Evolutionary conservation across 2,329 filamentous ascomycete species (phyloP).

Genomic region (Pseudogymnoascus sp.): DNA sequence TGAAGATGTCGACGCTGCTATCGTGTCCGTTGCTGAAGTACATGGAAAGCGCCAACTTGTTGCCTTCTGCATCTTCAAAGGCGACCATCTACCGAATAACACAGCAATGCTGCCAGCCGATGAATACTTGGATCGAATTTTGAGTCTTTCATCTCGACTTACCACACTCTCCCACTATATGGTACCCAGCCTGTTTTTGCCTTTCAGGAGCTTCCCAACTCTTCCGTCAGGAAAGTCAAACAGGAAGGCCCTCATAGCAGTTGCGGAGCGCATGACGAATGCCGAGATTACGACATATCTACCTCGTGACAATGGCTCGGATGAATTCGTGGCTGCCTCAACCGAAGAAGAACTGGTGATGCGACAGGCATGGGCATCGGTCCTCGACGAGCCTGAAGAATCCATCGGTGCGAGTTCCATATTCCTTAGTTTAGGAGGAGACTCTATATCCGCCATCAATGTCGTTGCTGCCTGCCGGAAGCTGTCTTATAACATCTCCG

Average conservation of each 20-base stretch:
- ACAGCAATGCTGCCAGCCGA: slow-evolving; percentile 2
- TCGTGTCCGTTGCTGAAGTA: not conserved
- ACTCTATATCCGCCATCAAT: slow-evolving; percentile 38
- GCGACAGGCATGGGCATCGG: slow-evolving; percentile 33
- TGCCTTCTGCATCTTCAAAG: slow-evolving; percentile 6
- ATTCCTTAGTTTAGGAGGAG: slow-evolving; percentile 37
- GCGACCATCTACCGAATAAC: not conserved
- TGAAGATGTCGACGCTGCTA: not conserved
- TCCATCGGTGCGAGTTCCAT: slow-evolving; percentile 26
- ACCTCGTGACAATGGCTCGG: not conserved
- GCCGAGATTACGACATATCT: not conserved
- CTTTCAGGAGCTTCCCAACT: not conserved
- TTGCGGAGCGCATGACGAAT: not conserved
- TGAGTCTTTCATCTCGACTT: not conserved
- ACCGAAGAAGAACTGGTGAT: slow-evolving; percentile 21
- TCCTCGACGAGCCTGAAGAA: slow-evolving; percentile 32
- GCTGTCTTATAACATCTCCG: not conserved
- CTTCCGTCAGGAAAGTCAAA: not conserved
- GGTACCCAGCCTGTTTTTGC: not conserved
- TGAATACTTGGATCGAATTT: not conserved
- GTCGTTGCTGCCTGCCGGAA: not conserved
- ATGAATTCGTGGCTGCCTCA: slow-evolving; percentile 10
- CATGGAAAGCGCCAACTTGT: slow-evolving; percentile 8
- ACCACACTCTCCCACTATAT: not conserved
- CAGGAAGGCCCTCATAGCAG: not conserved